Percentiles rank a stretch among this genome's conserved stretches.
phyloP scores from a whole-genome alignment of 331 rosid species.

The Pyrus hybrid region DNA sequence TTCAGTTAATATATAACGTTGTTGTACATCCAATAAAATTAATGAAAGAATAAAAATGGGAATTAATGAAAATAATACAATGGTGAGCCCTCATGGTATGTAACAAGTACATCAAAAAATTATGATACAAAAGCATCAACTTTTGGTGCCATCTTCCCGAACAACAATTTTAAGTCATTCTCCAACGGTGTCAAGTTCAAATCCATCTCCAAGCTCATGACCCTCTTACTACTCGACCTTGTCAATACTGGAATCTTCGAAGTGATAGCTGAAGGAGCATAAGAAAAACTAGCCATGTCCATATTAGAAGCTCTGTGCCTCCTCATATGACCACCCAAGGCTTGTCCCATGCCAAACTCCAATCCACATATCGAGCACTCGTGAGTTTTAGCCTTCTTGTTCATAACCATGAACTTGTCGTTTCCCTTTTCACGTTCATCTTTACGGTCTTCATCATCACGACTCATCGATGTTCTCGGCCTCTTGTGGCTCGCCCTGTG shows the following conservation, averaged over 20 bases:
- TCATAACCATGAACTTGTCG: not conserved
- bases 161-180: constrained; percentile 66
- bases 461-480: not conserved
- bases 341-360: constrained; percentile 61
- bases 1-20: not conserved
- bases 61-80: not conserved
- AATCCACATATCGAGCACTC: constrained; percentile 60
- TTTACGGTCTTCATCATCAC: not conserved
- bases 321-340: constrained; percentile 86
- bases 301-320: constrained; percentile 36
- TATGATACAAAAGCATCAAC: constrained; percentile 21
- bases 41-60: not conserved
- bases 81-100: not conserved
- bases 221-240: constrained; percentile 42
- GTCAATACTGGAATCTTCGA: constrained; percentile 32
- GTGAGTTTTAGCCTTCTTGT: constrained; percentile 32
- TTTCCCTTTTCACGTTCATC: constrained; percentile 17
- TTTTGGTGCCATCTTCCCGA: constrained; percentile 55
- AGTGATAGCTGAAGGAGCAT: not conserved
- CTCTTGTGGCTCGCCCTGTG: constrained; percentile 73
- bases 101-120: not conserved
- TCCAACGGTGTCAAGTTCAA: constrained; percentile 78
- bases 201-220: constrained; percentile 62
- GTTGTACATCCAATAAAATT: not conserved
- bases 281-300: not conserved